Base-by-base conservation (phyloP, 2,329 filamentous ascomycete genomes). In the Albifimbria verrucaria region DNA sequence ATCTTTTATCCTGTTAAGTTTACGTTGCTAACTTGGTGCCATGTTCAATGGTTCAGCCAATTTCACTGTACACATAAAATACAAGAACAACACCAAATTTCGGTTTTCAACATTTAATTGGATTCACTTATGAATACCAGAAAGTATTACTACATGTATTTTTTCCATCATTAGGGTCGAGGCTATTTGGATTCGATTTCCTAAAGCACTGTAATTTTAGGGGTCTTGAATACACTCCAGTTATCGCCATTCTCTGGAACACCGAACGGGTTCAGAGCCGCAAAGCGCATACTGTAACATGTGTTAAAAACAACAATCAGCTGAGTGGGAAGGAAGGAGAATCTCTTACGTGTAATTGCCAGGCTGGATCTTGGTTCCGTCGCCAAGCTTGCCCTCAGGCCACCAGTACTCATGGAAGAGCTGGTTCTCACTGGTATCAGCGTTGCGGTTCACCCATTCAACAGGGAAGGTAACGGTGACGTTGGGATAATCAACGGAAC, bases 391-490 rank as follows among this genome's bases (percentile, higher is more conserved):
- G 42, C 42, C 42, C 42, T 44, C 42, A 4, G 42, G 42, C 42
- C 42, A 44, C 42, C 42, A 44, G 42, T 44, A 44, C 42, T 44
- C 42, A 20, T 44, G 42, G 42, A n/a, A 44, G 42, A 44, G 42
- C 42, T 44, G 42, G 42, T 44, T 44, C 42, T 44, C 42, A 20
- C 42, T 44, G 18, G 42, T 44, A 20, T 44, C 42, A 20, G 42
- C 42, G 20, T 44, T 44, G 42, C 42, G 42, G 42, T 44, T 44
- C 5, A 44, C 42, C 42, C 42, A 44, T 11, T 20, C 42, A 44
- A 44, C 42, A 15, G 42, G 42, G 42, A 44, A 44, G 42, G 42
- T 44, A 5, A 44, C 42, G 11, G 42, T 44, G 18, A 44, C 42
- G 18, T 44, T 44, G 18, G 42, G 42, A 20, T 44, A 44, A 23